Conservation (phyloP, 2,329 filamentous ascomycete genomes). For the Talaromyces sp. region DNA sequence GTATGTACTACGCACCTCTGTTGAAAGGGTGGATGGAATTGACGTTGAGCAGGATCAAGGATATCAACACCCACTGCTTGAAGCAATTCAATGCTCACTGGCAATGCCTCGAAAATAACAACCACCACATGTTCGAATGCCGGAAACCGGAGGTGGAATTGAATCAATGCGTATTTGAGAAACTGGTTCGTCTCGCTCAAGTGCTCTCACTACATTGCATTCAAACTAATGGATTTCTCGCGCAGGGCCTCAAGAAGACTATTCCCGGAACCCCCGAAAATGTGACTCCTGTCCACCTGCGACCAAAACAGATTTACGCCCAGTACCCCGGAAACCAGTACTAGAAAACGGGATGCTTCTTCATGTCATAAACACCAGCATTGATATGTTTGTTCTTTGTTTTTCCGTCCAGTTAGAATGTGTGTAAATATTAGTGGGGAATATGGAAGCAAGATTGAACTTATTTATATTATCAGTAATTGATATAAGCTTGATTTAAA, state of each 20-base stretch:
- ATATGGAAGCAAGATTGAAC: background rate
- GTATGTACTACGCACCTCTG: slow-evolving; percentile 53
- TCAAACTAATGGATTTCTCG: background rate
- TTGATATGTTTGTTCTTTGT: slow-evolving; percentile 2
- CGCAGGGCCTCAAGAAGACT: slow-evolving; percentile 74
- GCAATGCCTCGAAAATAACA: slow-evolving; percentile 94
- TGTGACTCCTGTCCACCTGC: slow-evolving; percentile 70
- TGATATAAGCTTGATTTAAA: background rate
- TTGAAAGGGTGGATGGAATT: background rate
- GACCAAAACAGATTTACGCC: slow-evolving; percentile 51
- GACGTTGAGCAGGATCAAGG: slow-evolving; percentile 65
- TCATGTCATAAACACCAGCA: slow-evolving; percentile 3
- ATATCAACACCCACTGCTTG: slow-evolving; percentile 93
- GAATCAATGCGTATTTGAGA: slow-evolving; percentile 94
- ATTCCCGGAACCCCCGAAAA: slow-evolving; percentile 70
- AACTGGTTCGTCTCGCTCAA: slow-evolving; percentile 61
- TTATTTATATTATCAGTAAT: background rate
- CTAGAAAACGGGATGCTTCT: slow-evolving; percentile 20
- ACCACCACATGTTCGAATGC: slow-evolving; percentile 97
- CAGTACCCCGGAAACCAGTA: slow-evolving; percentile 39
- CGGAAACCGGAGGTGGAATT: slow-evolving; percentile 80
- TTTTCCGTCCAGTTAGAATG: slow-evolving; percentile 11
- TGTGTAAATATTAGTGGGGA: slow-evolving; percentile 19
- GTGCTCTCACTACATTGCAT: background rate
- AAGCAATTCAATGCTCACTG: slow-evolving; percentile 89